Percentiles rank a stretch among this genome's conserved stretches.
Evolutionary conservation across 768 basidiomycete genomes (phyloP).

Genomic region (Termitomyces bulborhizus): DNA sequence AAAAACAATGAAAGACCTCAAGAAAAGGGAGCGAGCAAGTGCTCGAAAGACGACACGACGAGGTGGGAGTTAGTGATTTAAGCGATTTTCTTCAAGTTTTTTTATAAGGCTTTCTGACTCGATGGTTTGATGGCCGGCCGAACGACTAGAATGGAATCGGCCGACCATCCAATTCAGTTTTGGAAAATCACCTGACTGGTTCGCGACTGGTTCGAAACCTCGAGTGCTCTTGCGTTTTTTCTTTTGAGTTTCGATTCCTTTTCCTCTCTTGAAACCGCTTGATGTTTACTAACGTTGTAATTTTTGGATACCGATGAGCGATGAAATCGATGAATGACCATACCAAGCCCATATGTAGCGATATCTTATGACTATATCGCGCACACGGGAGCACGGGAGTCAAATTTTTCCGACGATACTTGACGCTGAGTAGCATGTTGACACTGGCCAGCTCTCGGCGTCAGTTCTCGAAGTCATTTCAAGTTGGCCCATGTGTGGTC

Average conservation of each 20-base stretch:
- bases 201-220: not conserved
- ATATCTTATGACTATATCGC: too few relatives aligned
- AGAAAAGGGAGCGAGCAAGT: constrained; percentile 1
- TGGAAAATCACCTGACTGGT: not conserved
- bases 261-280: too few relatives aligned
- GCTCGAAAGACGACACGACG: constrained; percentile 3
- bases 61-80: constrained; percentile 2
- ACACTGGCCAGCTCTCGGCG: too few relatives aligned
- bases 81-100: constrained; percentile 1
- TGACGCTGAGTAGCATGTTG: too few relatives aligned
- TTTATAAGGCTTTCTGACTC: constrained; percentile 8
- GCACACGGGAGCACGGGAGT: not conserved
- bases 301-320: too few relatives aligned
- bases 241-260: too few relatives aligned
- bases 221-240: not conserved
- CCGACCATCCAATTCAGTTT: constrained; percentile 1
- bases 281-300: not conserved
- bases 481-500: too few relatives aligned
- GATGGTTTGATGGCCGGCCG: constrained; percentile 7
- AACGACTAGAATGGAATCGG: constrained; percentile 1
- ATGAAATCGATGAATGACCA: too few relatives aligned
- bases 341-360: too few relatives aligned
- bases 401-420: not conserved
- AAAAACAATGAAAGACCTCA: constrained; percentile 3
- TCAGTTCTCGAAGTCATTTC: too few relatives aligned